Evolutionary conservation across 1,139 yeast species (phyloP).

Genomic region (Geotrichum reessii): DNA sequence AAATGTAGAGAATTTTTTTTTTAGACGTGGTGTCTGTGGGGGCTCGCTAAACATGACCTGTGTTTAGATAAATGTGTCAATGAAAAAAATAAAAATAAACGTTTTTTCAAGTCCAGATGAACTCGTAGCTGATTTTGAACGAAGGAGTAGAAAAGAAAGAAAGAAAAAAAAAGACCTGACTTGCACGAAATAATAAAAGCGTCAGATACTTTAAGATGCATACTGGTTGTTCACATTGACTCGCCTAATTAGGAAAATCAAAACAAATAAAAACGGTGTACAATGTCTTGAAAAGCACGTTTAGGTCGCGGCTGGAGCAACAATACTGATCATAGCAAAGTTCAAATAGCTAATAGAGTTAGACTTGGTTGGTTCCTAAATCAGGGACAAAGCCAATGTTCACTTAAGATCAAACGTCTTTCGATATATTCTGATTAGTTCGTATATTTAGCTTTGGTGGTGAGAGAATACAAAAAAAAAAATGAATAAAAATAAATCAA

Average conservation of each 20-base stretch:
- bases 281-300: background rate
- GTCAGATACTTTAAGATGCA: background rate
- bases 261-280: background rate
- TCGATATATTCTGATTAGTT: no score
- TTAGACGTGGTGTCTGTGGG: slow-evolving; percentile 9
- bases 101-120: background rate
- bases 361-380: background rate
- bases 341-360: no score
- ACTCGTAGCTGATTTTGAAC: background rate
- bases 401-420: no score
- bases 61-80: background rate
- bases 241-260: background rate
- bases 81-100: background rate
- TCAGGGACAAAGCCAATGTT: background rate
- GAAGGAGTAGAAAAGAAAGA: background rate
- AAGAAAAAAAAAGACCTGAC: background rate
- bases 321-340: no score
- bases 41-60: background rate
- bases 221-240: background rate
- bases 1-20: slow-evolving; percentile 1
- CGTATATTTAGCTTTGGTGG: no score
- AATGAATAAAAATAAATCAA: no score
- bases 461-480: no score
- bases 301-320: no score
- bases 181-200: background rate